Evolutionary conservation across 805 yeast species (phyloP), one percentile per base, ranked within the genome.

Genomic region (Starmerella davenportii): DNA sequence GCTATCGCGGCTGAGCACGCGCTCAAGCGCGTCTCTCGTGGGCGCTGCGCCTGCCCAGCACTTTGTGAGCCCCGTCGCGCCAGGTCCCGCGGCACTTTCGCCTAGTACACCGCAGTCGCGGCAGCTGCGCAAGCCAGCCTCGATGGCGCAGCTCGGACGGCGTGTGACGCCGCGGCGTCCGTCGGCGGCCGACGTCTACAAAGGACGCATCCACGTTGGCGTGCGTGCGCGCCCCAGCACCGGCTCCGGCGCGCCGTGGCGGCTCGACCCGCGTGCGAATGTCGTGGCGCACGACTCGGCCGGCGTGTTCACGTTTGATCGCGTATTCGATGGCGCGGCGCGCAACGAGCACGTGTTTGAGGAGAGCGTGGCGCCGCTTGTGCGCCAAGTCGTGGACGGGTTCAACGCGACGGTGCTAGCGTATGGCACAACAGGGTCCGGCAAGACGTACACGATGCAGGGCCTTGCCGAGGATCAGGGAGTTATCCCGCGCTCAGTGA

Each of bases 371-470:
- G 65, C 52, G 47, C 71, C 63, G 27, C 66, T 68, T 56, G 74
- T 66, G 29, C 61, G 52, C 45, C 70, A 66, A 54, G 72, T 70
- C 44, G 65, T 66, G 49, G 74, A 74, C 14, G 95, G 94, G 0
- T 85, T 61, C 56, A 82, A 82, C 51, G 85, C 85, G 14, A 84
- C 95, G 0, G 72, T 85, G 1, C 82, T 87, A 55, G 95, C 96
- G 0, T 82, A 82, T 51, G 95, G 95, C 27, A 79, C 79, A 82
- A 82, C 95, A 0, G 94, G 94, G 0, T 77, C 92, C 1, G 95
- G 95, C 9, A 82, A 82, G 56, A 82, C 95, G 0, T 74, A 70
- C 53, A 71, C 93, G 2, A 82, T 82, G 93, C 76, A 75, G 45
- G 94, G 93, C 23, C 62, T 65, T 21, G 76, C 74, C 44, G 19